Percentiles rank a stretch among this genome's conserved stretches.
Evolutionary conservation across 805 yeast genomes (phyloP).

Genomic region (Wickerhamomyces chaumierensis): DNA sequence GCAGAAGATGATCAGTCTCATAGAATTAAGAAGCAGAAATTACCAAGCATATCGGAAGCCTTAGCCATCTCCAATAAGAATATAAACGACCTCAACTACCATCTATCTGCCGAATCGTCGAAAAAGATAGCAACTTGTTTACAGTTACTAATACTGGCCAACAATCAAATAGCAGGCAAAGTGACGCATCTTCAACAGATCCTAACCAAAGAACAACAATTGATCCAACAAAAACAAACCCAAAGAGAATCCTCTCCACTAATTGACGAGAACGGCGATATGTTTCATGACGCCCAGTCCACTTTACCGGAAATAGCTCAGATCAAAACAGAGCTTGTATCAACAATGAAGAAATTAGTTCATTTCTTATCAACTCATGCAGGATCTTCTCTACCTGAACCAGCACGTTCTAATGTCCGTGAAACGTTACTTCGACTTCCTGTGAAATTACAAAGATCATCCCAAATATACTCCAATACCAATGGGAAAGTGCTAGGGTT

Average conservation of each 20-base stretch:
- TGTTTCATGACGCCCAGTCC: slow-evolving; percentile 22
- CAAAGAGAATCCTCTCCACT: background rate
- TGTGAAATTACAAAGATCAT: slow-evolving; percentile 33
- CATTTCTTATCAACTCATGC: slow-evolving; percentile 78
- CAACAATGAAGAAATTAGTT: slow-evolving; percentile 83
- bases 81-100: slow-evolving; percentile 23
- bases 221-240: too few relatives aligned
- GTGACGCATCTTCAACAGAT: slow-evolving; percentile 51
- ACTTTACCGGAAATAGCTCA: slow-evolving; percentile 14
- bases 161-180: slow-evolving; percentile 58
- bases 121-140: slow-evolving; percentile 69
- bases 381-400: slow-evolving; percentile 63
- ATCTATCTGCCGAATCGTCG: slow-evolving; percentile 57
- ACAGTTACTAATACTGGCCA: slow-evolving; percentile 72
- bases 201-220: slow-evolving; percentile 35
- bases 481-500: slow-evolving; percentile 69
- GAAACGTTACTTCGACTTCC: slow-evolving; percentile 72
- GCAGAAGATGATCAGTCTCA: background rate
- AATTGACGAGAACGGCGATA: slow-evolving; percentile 17
- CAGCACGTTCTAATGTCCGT: slow-evolving; percentile 71
- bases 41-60: slow-evolving; percentile 26
- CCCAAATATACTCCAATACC: slow-evolving; percentile 20
- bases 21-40: slow-evolving; percentile 16
- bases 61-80: slow-evolving; percentile 24
- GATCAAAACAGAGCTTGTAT: slow-evolving; percentile 71